Evolutionary conservation across 2,329 filamentous ascomycete genomes (phyloP), one percentile per base, ranked within the genome.

Genomic region (Cercospora janseana): DNA sequence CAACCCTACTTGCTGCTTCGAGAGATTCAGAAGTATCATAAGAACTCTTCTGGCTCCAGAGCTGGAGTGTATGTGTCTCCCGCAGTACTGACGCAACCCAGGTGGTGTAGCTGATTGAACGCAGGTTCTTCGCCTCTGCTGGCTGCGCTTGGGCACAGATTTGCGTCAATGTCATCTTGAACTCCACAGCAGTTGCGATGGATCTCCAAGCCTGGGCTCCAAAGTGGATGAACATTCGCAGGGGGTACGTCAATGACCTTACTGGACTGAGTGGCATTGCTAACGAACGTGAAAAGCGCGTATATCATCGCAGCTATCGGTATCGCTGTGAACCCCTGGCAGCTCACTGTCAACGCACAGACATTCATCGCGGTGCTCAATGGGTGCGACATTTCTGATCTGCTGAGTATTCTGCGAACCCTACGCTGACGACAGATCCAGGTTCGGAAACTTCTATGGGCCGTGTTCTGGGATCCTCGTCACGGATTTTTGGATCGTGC

Each of bases 351-450:
- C 6, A 63, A 55, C 8, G 57, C 59, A 6, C 45, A 51, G 15
- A 63, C 62, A 1, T 61, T 63, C 42, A 62, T 64, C 10, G 61
- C 60, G 2, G 61, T 66, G 7, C 47, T 66, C 8, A 64, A 60
- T 31, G 54, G 54, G 12, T 52, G 20, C 6, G 31, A 27, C 24
- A 16, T 9, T 42, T 37, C 44, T 47, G 24, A 52, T 15, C 1
- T 21, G 27, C n/a, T n/a, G n/a, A n/a, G n/a, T n/a, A n/a, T n/a
- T n/a, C n/a, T n/a, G n/a, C n/a, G n/a, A n/a, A n/a, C n/a, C n/a
- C n/a, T n/a, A n/a, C n/a, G n/a, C n/a, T n/a, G n/a, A n/a, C n/a
- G n/a, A n/a, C n/a, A n/a, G 21, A 4, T 15, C 2, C 20, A 52
- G 50, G 2, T 66, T 62, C 27, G 59, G 59, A 9, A 62, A 63